A percentile compares a stretch with the other conserved stretches of the same genome.
phyloP scores from a whole-genome alignment of 768 basidiomycete species.

The Serendipita sp. region DNA sequence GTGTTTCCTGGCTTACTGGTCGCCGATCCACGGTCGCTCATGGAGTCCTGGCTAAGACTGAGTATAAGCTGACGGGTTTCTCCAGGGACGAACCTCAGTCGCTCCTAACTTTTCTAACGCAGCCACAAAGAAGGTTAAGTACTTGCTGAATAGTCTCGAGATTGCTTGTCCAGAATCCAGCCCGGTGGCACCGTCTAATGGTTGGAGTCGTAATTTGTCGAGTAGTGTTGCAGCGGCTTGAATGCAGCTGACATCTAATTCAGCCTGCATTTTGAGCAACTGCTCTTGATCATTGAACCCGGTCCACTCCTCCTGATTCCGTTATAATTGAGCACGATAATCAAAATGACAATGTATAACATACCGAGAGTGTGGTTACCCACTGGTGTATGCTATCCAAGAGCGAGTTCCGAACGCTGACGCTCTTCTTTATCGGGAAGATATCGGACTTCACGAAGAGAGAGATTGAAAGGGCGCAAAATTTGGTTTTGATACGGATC shows the following conservation, averaged over 20 bases:
- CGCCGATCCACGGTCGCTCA: neutral
- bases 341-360: neutral
- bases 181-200: conserved; percentile 34
- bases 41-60: neutral
- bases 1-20: neutral
- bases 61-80: neutral
- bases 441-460: conserved; percentile 47
- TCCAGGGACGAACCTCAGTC: neutral
- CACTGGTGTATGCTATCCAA: conserved; percentile 68
- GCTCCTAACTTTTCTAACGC: conserved; percentile 27
- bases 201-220: conserved; percentile 54
- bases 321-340: neutral
- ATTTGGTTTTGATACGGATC: conserved; percentile 56
- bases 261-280: conserved; percentile 27
- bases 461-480: conserved; percentile 54
- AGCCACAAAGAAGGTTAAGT: conserved; percentile 48
- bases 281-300: conserved; percentile 2
- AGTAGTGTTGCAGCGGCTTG: conserved; percentile 60
- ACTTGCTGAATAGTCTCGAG: conserved; percentile 65
- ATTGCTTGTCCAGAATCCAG: conserved; percentile 48
- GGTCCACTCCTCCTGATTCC: neutral
- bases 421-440: conserved; percentile 51
- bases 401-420: conserved; percentile 46
- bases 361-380: conserved; percentile 23
- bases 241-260: conserved; percentile 59